Conservation (phyloP, 305 asterid genomes). For the Vinca major region DNA sequence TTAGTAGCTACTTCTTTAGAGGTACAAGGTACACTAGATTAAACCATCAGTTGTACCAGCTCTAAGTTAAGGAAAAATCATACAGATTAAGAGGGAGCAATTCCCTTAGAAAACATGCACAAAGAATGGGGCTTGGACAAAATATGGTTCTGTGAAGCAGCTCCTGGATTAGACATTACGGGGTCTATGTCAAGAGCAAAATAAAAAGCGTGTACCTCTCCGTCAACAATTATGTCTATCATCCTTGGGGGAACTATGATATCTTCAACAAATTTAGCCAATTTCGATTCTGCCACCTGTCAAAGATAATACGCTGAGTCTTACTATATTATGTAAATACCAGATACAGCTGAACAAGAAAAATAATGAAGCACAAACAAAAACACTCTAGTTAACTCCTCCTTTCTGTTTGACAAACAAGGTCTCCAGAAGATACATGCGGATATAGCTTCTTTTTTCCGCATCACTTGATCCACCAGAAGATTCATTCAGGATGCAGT, state of each 20-base stretch:
- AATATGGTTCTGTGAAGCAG: background rate
- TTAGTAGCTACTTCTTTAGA: background rate
- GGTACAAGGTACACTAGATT: background rate
- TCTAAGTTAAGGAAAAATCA: background rate
- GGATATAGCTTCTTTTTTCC: background rate
- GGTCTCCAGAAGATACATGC: background rate
- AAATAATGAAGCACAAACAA: background rate
- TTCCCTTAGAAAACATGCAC: background rate
- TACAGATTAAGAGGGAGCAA: background rate
- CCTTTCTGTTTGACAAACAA: background rate
- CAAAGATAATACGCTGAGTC: conserved; percentile 20
- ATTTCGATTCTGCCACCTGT: conserved; percentile 91
- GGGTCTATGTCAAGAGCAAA: background rate
- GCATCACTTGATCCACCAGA: background rate
- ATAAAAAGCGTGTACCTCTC: conserved; percentile 54
- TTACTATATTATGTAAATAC: background rate
- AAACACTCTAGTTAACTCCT: background rate
- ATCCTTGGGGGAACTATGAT: conserved; percentile 94
- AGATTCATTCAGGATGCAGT: background rate
- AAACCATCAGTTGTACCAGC: background rate
- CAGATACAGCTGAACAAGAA: conserved; percentile 8
- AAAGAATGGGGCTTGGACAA: background rate
- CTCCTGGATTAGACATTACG: background rate
- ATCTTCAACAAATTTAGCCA: conserved; percentile 93
- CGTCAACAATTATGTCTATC: conserved; percentile 88